Base-by-base conservation (phyloP, 345 rosid genomes). In the Gossypium rotundifolium region DNA sequence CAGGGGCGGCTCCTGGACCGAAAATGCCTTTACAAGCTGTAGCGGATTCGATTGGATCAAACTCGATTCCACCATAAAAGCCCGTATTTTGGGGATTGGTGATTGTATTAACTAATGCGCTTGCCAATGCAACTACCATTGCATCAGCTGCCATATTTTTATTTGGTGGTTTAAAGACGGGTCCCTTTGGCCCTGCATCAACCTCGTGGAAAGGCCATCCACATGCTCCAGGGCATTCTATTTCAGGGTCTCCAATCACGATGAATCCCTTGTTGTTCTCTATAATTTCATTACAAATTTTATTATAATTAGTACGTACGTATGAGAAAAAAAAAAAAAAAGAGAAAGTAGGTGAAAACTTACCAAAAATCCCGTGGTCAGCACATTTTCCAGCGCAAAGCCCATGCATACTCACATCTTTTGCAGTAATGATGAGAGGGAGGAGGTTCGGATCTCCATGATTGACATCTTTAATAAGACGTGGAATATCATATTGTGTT, bases 161-260 rank as follows among this genome's bases (percentile, higher is more conserved):
- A 48, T 77, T 88, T 29, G 94, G 90, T 0, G 97, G 90, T 78
- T 76, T 81, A 68, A 86, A 77, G 0, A 75, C 71, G 46, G 76
- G 65, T 0, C 86, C 91, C 48, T 29, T 74, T 17, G 89, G 92
- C 59, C 85, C 89, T 2, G 44, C 58, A 10, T 82, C 81, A 0
- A 88, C 54, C 68, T 16, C 79, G 76, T 73, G 76, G 82, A 90
- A 92, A 0, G 97, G 94, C 93, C 91, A 90, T 0, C 85, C 91
- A 44, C 97, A 92, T 9, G 77, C 72, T 22, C 86, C 90, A 0
- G 93, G 94, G 78, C 94, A 91, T 76, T 85, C 87, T 4, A 17
- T 69, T 78, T 79, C 85, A 29, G 94, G 90, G 70, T 92, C 71
- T 17, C 91, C 91, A 3, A 88, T 87, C 42, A 87, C 16, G 23